Percentiles rank a stretch among this genome's conserved stretches.
Conservation (phyloP, 2,329 filamentous ascomycete species). For the Hypomyces rosellus region DNA sequence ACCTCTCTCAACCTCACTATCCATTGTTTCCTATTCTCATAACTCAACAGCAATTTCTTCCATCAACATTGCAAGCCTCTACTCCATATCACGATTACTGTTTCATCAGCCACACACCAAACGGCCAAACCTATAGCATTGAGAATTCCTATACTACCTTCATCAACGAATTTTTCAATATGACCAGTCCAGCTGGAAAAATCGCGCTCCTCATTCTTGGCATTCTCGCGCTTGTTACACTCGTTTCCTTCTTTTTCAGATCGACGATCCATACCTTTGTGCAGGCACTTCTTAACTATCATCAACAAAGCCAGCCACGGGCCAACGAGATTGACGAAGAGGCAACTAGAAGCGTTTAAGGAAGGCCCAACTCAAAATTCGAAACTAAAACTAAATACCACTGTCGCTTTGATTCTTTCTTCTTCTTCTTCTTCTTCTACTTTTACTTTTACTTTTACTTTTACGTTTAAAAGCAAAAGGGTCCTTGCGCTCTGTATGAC, state of each 20-base stretch:
- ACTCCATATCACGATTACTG: too few species aligned
- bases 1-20: too few species aligned
- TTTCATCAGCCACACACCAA: too few species aligned
- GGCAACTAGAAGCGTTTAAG: neutral
- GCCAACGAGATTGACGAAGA: neutral
- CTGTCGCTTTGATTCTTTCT: too few species aligned
- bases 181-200: constrained; percentile 22
- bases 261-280: constrained; percentile 25
- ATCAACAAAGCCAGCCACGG: constrained; percentile 1
- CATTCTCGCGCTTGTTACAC: constrained; percentile 23
- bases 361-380: neutral
- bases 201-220: constrained; percentile 7
- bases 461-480: too few species aligned
- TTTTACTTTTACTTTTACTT: too few species aligned
- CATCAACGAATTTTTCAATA: constrained; percentile 6
- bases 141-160: too few species aligned
- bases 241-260: constrained; percentile 25
- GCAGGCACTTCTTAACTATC: constrained; percentile 17
- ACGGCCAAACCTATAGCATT: too few species aligned
- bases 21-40: neutral
- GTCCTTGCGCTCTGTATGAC: too few species aligned
- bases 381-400: neutral
- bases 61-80: too few species aligned
- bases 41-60: too few species aligned
- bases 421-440: too few species aligned